Evolutionary conservation across 2,329 filamentous ascomycete genomes (phyloP).

Genomic region (Emmonsia crescens): DNA sequence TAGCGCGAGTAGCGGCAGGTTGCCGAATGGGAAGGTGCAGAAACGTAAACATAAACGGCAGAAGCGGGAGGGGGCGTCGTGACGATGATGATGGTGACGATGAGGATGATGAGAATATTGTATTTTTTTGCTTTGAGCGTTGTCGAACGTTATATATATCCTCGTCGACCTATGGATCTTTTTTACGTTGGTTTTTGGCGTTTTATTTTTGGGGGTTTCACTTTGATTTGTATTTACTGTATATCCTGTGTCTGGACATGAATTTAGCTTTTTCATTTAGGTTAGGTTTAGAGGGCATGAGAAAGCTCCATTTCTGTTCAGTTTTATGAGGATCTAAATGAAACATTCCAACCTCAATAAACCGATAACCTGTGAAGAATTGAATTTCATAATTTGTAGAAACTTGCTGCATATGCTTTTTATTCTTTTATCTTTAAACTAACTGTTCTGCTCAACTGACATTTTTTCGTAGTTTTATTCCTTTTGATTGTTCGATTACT

Average conservation of each 20-base stretch:
- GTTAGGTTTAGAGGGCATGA: conserved; percentile 21
- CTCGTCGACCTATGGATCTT: not conserved
- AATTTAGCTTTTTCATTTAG: not conserved
- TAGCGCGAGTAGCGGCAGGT: not conserved
- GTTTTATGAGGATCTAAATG: too few relatives aligned
- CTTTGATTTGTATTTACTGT: not conserved
- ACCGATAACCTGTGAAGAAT: too few relatives aligned
- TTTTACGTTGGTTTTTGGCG: not conserved
- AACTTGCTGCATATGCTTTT: too few relatives aligned
- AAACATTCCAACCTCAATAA: too few relatives aligned
- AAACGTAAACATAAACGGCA: conserved; percentile 1
- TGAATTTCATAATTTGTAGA: too few relatives aligned
- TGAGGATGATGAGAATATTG: not conserved
- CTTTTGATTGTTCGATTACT: too few relatives aligned
- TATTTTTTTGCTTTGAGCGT: not conserved
- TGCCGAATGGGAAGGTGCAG: not conserved
- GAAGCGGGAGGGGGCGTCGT: not conserved
- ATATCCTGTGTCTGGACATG: too few relatives aligned
- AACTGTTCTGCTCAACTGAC: too few relatives aligned
- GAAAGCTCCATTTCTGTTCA: too few relatives aligned
- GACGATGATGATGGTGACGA: not conserved
- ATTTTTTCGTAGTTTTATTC: too few relatives aligned
- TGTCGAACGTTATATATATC: not conserved
- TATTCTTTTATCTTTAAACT: too few relatives aligned
- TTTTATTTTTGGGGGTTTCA: not conserved